These are phyloP conservation scores for Beta lomatogona DNA, from an alignment of 179 eudicot genomes.

Conservation along the genomic window DNA sequence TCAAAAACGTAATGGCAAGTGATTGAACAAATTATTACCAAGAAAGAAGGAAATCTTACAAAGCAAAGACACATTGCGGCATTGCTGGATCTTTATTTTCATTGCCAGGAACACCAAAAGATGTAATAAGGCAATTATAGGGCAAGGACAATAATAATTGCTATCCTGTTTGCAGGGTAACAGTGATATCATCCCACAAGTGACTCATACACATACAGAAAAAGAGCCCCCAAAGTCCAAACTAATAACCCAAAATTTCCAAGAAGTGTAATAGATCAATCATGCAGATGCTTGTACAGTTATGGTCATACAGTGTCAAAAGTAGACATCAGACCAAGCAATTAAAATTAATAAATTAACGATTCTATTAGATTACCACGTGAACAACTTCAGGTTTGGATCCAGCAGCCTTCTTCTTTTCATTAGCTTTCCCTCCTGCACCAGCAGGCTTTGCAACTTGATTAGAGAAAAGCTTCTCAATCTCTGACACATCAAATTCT, in stretches of 20 bases:
- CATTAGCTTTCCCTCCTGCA: constrained; percentile 61
- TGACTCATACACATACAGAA: too few relatives aligned
- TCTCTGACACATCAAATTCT: constrained; percentile 89
- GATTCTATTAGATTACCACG: constrained; percentile 54
- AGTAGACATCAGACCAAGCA: not conserved
- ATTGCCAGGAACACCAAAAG: too few relatives aligned
- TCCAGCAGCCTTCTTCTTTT: constrained; percentile 66
- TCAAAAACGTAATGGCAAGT: not conserved
- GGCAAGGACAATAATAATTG: too few relatives aligned
- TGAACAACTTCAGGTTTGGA: constrained; percentile 84
- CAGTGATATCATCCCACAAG: too few relatives aligned
- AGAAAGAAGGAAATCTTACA: not conserved
- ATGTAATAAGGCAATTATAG: too few relatives aligned
- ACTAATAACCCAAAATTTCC: not conserved
- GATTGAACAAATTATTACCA: too few relatives aligned
- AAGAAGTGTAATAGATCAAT: not conserved
- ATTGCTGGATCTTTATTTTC: too few relatives aligned
- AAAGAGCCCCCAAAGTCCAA: too few relatives aligned
- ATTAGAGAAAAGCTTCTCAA: constrained; percentile 93
- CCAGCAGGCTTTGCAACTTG: constrained; percentile 63
- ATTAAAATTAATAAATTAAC: not conserved
- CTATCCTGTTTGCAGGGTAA: too few relatives aligned
- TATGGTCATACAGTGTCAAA: not conserved
- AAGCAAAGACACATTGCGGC: not conserved
- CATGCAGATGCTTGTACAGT: constrained; percentile 4